phyloP scores from a whole-genome alignment of 176 grass and related monocot species.

The Musa schizocarpa region DNA sequence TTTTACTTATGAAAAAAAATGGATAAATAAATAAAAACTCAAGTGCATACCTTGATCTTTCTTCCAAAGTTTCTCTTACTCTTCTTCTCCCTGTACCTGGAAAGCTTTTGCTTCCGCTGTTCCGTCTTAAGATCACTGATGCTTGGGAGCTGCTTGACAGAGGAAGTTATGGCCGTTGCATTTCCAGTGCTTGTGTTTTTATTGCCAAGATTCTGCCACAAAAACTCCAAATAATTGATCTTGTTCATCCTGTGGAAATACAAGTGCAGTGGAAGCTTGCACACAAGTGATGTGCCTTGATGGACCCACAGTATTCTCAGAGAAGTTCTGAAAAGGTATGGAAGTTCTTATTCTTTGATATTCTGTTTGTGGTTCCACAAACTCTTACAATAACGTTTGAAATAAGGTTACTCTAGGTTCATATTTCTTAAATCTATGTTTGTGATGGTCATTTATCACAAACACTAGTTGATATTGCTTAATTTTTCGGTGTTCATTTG shows the following conservation, averaged over 20 bases:
- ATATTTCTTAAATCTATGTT: no score
- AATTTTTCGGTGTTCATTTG: no score
- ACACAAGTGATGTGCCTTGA: not conserved
- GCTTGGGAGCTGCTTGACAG: conserved; percentile 55
- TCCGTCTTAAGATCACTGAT: conserved; percentile 70
- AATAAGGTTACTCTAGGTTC: no score
- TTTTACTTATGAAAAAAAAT: no score
- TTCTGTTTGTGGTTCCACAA: not conserved
- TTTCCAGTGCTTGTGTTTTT: conserved; percentile 44
- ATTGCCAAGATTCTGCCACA: conserved; percentile 56
- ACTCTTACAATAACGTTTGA: no score
- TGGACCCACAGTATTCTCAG: not conserved
- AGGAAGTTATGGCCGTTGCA: conserved; percentile 20
- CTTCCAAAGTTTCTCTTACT: conserved; percentile 86
- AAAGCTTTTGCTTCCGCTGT: conserved; percentile 89
- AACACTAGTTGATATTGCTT: no score
- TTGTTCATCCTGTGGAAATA: not conserved
- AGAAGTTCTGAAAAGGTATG: not conserved
- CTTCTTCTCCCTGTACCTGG: conserved; percentile 97
- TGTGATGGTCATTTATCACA: no score
- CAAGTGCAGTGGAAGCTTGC: not conserved
- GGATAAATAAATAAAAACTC: not conserved
- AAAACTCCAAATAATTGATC: not conserved
- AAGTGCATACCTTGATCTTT: conserved; percentile 79
- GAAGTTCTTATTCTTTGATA: not conserved